Evolutionary conservation across 2,329 filamentous ascomycete species (phyloP), one percentile per base, ranked within the genome.

Genomic region (Aureobasidium sp.): DNA sequence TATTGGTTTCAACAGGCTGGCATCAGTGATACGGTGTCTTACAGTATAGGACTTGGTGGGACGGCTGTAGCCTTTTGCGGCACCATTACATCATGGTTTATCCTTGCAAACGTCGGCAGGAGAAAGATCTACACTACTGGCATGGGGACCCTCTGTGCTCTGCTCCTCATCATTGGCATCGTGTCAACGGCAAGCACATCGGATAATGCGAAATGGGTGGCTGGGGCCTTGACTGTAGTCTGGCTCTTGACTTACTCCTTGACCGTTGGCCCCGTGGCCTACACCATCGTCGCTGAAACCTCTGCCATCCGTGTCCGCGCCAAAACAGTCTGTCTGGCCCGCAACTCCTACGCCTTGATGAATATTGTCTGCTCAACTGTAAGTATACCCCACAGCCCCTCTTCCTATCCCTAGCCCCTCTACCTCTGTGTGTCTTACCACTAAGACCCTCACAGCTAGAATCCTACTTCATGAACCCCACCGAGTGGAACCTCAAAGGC

Each of bases 1-100:
- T 59, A 59, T 35, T 59, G 79, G 69, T 79, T 79, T 69, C 67
- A 77, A 54, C 73, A 73, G 5, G 75, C 75, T 3, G 76, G 76
- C 1, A 65, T 75, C 51, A 64, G 67, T 7, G 71, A 74, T 31
- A 65, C 69, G 5, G 63, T 74, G 38, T 74, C 75, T 1, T 75
- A 74, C 68, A 67, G 66, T 47, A 73, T 78, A 69, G 70, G 71
- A 35, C 63, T 78, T 11, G 76, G 73, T 3, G 57, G 57, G 4
- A 50, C 45, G 13, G 75, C 72, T 0, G 67, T 78, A 2, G 76
- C 74, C 5, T 71, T 78, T 19, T 46, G 75, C 5, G 76, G 76
- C 0, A 77, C 75, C 0, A 68, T 70, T 11, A 65, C 73, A 29
- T 75, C 75, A 0, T 79, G 76, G 76, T 64, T 70, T n/a, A 61